phyloP scores from a whole-genome alignment of 371 early-diverging fungal genomes.

The Ordospora colligata region DNA sequence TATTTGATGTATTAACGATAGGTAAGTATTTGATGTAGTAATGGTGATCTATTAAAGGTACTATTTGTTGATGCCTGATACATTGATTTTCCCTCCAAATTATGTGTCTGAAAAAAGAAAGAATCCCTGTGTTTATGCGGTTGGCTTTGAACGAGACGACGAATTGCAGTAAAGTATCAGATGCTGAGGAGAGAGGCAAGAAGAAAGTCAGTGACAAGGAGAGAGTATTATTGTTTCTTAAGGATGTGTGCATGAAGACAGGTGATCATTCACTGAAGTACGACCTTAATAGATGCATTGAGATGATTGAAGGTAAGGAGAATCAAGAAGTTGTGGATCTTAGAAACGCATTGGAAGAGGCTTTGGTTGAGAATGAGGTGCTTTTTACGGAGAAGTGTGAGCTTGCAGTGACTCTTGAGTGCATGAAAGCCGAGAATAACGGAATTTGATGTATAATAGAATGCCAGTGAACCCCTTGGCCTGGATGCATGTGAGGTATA shows the following conservation, averaged over 20 bases:
- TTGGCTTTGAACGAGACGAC: conserved; percentile 55
- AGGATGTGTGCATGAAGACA: conserved; percentile 38
- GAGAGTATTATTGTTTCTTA: conserved; percentile 41
- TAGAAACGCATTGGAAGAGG: conserved; percentile 51
- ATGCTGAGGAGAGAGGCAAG: neutral
- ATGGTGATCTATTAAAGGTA: too few species aligned
- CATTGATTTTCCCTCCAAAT: neutral
- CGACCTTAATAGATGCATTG: conserved; percentile 58
- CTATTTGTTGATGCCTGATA: too few species aligned
- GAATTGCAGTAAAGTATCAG: conserved; percentile 41
- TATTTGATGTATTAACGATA: too few species aligned
- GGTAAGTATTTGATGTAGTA: too few species aligned
- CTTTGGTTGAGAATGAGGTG: conserved; percentile 52
- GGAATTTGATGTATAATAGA: neutral
- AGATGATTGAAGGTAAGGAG: conserved; percentile 61
- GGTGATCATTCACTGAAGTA: conserved; percentile 56
- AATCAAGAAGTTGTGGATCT: conserved; percentile 57
- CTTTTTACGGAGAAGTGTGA: conserved; percentile 48
- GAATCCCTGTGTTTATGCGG: conserved; percentile 35
- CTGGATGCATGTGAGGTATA: neutral
- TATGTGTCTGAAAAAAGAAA: neutral
- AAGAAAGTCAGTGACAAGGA: conserved; percentile 43
- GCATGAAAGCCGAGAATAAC: conserved; percentile 27
- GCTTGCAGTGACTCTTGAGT: conserved; percentile 36
- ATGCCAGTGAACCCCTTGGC: neutral